These are phyloP conservation scores for Nymphaea thermarum DNA, from an alignment of 164 flowering plant genomes.

Conservation along the genomic window DNA sequence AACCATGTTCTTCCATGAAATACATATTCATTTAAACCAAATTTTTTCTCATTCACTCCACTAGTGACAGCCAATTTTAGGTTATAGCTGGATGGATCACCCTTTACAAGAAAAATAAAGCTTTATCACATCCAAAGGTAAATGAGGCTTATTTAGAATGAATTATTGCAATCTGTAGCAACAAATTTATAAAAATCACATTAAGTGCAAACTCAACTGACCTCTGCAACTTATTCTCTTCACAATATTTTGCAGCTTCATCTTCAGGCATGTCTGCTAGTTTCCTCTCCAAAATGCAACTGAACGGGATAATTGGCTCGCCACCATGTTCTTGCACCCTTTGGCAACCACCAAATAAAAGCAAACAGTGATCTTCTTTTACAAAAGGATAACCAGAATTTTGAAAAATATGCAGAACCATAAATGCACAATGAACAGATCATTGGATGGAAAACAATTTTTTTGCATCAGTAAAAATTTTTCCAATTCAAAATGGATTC, in stretches of 20 bases:
- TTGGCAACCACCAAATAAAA: not conserved
- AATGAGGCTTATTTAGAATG: not conserved
- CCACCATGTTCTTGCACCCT: constrained; percentile 99
- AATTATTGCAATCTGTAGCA: not conserved
- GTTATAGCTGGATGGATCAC: not conserved
- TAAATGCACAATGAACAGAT: too few relatives aligned
- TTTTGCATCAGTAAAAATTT: too few relatives aligned
- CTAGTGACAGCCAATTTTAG: too few relatives aligned
- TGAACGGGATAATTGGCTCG: constrained; percentile 84
- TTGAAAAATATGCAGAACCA: too few relatives aligned
- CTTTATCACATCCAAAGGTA: not conserved
- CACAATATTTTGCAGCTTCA: constrained; percentile 91
- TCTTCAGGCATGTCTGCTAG: constrained; percentile 80
- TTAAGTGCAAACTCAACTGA: constrained; percentile 18
- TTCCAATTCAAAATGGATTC: too few relatives aligned
- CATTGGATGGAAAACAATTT: too few relatives aligned
- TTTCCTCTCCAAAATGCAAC: constrained; percentile 70
- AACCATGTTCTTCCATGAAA: too few relatives aligned
- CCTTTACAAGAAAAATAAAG: not conserved
- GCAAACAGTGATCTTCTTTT: not conserved
- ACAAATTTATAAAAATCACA: not conserved
- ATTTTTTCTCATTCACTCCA: too few relatives aligned
- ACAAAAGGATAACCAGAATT: too few relatives aligned
- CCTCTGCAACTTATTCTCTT: constrained; percentile 91
- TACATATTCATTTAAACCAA: too few relatives aligned